Conservation (phyloP, 768 basidiomycete species). For the Glaciozyma martinii region DNA sequence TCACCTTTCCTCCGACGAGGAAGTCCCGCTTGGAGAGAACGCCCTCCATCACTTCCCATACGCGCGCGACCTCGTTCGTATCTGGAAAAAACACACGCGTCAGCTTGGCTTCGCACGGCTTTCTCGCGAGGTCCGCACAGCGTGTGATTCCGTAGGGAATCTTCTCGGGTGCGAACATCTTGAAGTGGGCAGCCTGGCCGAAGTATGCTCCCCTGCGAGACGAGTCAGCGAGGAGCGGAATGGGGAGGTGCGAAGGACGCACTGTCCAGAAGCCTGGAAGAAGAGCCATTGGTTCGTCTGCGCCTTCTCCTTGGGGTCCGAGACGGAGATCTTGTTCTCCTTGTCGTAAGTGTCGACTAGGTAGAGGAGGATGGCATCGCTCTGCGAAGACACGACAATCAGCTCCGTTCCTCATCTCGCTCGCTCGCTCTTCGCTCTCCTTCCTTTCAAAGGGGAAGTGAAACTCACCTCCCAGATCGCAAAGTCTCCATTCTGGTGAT, state of each 20-base stretch:
- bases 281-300: slow-evolving; percentile 29
- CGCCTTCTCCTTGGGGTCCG: slow-evolving; percentile 19
- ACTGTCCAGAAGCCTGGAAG: slow-evolving; percentile 27
- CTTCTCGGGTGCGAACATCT: slow-evolving; percentile 29
- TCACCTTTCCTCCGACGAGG: slow-evolving; percentile 26
- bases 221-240: background rate
- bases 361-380: slow-evolving; percentile 30
- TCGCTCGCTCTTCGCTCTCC: background rate
- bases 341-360: slow-evolving; percentile 30
- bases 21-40: slow-evolving; percentile 28
- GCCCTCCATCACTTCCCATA: slow-evolving; percentile 27
- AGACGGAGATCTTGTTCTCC: slow-evolving; percentile 27
- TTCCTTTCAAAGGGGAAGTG: background rate
- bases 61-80: slow-evolving; percentile 27
- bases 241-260: background rate
- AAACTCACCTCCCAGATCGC: slow-evolving; percentile 24
- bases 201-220: slow-evolving; percentile 28
- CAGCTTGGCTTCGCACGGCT: slow-evolving; percentile 13
- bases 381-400: background rate
- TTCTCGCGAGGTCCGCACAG: slow-evolving; percentile 7
- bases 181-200: slow-evolving; percentile 31
- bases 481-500: slow-evolving; percentile 29
- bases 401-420: background rate
- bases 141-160: slow-evolving; percentile 1
- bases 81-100: background rate